Evolutionary conservation across 768 basidiomycete species (phyloP).

Genomic region (Lactifluus hygrophoroides): DNA sequence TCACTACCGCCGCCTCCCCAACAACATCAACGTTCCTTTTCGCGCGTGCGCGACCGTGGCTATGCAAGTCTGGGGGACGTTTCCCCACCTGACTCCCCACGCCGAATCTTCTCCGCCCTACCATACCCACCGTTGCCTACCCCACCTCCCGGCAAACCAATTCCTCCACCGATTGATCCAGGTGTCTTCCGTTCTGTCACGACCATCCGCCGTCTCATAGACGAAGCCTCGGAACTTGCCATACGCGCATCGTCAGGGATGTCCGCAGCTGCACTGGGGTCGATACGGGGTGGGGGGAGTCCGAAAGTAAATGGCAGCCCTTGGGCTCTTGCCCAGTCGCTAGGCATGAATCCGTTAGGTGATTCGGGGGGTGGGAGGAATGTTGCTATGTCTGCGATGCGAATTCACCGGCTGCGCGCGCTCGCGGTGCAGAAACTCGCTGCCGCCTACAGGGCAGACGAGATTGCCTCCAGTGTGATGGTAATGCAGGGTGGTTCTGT

Average conservation of each 20-base stretch:
- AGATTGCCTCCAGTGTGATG: constrained; percentile 90
- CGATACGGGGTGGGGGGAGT: constrained; percentile 40
- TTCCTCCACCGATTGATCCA: constrained; percentile 83
- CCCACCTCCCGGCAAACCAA: constrained; percentile 54
- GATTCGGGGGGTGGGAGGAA: constrained; percentile 53
- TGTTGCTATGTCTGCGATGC: constrained; percentile 76
- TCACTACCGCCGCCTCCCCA: constrained; percentile 32
- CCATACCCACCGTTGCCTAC: constrained; percentile 42
- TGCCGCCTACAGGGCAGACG: constrained; percentile 77
- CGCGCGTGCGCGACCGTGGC: constrained; percentile 36
- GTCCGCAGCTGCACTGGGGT: constrained; percentile 63
- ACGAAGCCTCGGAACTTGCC: constrained; percentile 83
- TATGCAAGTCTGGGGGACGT: constrained; percentile 36
- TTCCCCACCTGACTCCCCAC: constrained; percentile 29
- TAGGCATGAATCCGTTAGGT: constrained; percentile 54
- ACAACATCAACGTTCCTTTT: constrained; percentile 21
- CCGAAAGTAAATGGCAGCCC: constrained; percentile 36
- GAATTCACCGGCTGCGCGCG: constrained; percentile 69
- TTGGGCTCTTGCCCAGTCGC: constrained; percentile 55
- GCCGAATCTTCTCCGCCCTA: constrained; percentile 24
- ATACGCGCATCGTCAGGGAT: constrained; percentile 83
- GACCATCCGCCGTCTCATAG: constrained; percentile 71
- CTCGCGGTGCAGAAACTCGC: constrained; percentile 84
- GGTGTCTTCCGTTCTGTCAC: constrained; percentile 75
- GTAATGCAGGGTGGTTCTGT: constrained; percentile 93